phyloP scores from a whole-genome alignment of 2,329 filamentous ascomycete genomes.

The Gnomoniopsis smithogilvyi region DNA sequence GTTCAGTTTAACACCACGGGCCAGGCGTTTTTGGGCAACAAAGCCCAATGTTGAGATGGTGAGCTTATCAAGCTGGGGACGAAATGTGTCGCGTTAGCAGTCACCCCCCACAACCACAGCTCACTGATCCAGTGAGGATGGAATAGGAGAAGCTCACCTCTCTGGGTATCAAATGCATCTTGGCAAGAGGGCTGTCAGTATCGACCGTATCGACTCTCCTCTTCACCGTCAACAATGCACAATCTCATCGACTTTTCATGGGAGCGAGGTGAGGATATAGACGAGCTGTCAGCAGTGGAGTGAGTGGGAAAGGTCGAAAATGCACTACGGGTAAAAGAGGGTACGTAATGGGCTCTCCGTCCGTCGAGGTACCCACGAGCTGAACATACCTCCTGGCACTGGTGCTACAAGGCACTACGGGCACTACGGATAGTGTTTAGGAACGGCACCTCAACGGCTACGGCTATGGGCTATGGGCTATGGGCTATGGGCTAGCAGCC shows the following conservation, averaged over 20 bases:
- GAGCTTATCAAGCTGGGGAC: conserved; percentile 84
- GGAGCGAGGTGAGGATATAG: background rate
- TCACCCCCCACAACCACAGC: too few relatives aligned
- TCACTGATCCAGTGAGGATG: background rate
- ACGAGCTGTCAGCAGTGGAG: too few relatives aligned
- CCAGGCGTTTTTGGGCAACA: conserved; percentile 83
- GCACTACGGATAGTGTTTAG: too few relatives aligned
- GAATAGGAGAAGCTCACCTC: conserved; percentile 27
- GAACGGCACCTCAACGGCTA: too few relatives aligned
- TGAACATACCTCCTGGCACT: too few relatives aligned
- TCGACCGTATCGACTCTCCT: conserved; percentile 1
- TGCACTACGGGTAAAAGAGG: too few relatives aligned
- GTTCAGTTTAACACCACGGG: conserved; percentile 83
- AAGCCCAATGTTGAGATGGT: conserved; percentile 84
- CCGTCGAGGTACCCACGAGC: too few relatives aligned
- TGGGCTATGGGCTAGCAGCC: too few relatives aligned
- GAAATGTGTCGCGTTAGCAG: conserved; percentile 9
- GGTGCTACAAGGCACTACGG: too few relatives aligned
- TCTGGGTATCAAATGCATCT: conserved; percentile 34
- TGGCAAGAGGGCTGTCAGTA: conserved; percentile 2
- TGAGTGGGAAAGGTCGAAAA: too few relatives aligned
- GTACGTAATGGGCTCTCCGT: too few relatives aligned
- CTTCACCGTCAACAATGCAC: background rate
- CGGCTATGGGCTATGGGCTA: too few relatives aligned
- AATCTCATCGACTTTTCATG: background rate